Base-by-base conservation (phyloP, 306 rosid species). In the Dalbergia oliveri region DNA sequence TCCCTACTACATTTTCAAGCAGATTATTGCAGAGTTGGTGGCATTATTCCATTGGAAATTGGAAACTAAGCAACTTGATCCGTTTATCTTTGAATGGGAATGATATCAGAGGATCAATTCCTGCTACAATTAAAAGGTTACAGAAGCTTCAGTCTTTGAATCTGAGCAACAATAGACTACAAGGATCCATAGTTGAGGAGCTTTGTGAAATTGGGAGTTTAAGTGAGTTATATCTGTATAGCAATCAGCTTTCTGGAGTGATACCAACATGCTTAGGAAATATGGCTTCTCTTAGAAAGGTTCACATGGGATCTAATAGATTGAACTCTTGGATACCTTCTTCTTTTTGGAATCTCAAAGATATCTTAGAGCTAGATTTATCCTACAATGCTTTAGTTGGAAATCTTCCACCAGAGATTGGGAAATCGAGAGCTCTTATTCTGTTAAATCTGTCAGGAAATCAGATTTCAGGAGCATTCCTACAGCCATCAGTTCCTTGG, bases 191-290 rank as follows among this genome's bases (percentile, higher is more conserved):
- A 3, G 33, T 81, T 21, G 31, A 44, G 5, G 79, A 83, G 23
- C 11, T 87, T 12, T 83, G 86, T 77, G 81, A 77, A 16, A 34
- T 83, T 2, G 8, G 7, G 4, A 64, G 44, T 43, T 18, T 87
- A 79, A 23, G 15, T 23, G 14, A 1, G n/a, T 41, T 87, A 13
- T 0, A 37, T 26, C 37, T 87, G 50, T 0, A 11, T 13, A 47
- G 44, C 15, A 84, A 81, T 16, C 49, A 57, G 12, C 57, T 87
- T 23, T 78, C 23, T 26, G 83, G 88, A 41, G 19, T 9, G n/a
- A 33, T 81, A 0, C 90, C 90, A 11, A 1, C 84, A 15, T 84
- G 90, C 34, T 74, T 87, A 34, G 84, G 78, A 26, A 79, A 64
- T 66, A 66, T 87, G 16, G 13, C 61, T 15, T 56, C 39, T 61